Conservation (phyloP, 2,329 filamentous ascomycete species). For the Calonectria honghensis region DNA sequence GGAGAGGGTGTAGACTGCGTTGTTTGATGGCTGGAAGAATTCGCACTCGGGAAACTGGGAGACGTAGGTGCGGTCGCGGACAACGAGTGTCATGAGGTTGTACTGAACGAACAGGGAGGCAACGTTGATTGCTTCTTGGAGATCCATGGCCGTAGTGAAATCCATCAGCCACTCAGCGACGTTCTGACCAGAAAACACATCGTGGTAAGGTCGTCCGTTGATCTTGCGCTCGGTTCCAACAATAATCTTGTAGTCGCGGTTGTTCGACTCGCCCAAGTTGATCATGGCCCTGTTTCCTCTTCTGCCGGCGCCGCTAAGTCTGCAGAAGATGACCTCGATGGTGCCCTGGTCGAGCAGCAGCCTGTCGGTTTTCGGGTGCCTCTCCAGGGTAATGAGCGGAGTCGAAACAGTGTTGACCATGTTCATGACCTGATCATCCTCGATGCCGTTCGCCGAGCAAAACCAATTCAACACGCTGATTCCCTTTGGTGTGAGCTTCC, state of each 20-base stretch:
- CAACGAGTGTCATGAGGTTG: slow-evolving; percentile 84
- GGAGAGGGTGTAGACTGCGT: slow-evolving; percentile 89
- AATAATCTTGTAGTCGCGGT: slow-evolving; percentile 66
- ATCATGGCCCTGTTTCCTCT: slow-evolving; percentile 85
- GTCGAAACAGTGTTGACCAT: slow-evolving; percentile 87
- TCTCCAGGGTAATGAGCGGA: slow-evolving; percentile 91
- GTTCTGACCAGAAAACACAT: slow-evolving; percentile 93
- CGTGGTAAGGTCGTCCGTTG: slow-evolving; percentile 82
- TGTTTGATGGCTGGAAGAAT: slow-evolving; percentile 89
- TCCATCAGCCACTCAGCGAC: slow-evolving; percentile 97
- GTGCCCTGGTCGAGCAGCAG: slow-evolving; percentile 90
- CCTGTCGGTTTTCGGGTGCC: slow-evolving; percentile 89
- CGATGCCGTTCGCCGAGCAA: slow-evolving; percentile 94
- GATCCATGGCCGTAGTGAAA: slow-evolving; percentile 94
- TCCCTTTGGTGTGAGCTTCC: slow-evolving; percentile 97
- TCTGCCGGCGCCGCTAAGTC: slow-evolving; percentile 88
- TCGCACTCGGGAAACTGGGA: slow-evolving; percentile 75
- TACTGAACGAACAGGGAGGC: slow-evolving; percentile 89
- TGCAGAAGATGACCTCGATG: slow-evolving; percentile 93
- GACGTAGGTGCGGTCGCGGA: slow-evolving; percentile 81
- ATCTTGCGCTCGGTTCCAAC: slow-evolving; percentile 82
- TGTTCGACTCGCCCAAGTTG: slow-evolving; percentile 19
- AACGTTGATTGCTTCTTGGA: slow-evolving; percentile 88
- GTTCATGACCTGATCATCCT: slow-evolving; percentile 91
- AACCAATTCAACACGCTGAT: slow-evolving; percentile 93